phyloP scores from a whole-genome alignment of 1,139 yeast species.

The Candida frijolesensis region DNA sequence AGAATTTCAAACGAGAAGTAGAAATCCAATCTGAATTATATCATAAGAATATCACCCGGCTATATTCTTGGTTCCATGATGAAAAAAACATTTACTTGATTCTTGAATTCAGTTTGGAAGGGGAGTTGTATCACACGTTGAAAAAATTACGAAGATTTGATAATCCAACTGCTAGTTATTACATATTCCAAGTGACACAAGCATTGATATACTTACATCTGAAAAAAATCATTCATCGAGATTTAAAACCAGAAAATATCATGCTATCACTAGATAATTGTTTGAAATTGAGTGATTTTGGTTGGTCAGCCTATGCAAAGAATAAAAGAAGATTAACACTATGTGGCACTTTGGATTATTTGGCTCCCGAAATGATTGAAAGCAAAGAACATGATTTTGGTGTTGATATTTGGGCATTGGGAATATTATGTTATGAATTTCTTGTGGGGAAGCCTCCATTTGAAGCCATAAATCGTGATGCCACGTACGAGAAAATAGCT shows the following conservation, averaged over 20 bases:
- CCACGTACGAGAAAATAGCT: constrained; percentile 79
- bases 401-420: constrained; percentile 94
- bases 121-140: constrained; percentile 80
- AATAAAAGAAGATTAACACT: constrained; percentile 67
- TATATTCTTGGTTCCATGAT: constrained; percentile 88
- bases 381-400: constrained; percentile 74
- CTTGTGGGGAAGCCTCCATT: constrained; percentile 91
- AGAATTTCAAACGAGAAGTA: constrained; percentile 86
- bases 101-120: constrained; percentile 82
- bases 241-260: constrained; percentile 90
- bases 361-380: constrained; percentile 96
- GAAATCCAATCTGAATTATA: constrained; percentile 81
- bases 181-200: constrained; percentile 79
- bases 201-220: constrained; percentile 78
- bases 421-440: constrained; percentile 83
- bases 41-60: constrained; percentile 77
- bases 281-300: constrained; percentile 88
- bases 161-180: constrained; percentile 73
- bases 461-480: constrained; percentile 73
- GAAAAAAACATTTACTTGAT: constrained; percentile 75
- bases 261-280: constrained; percentile 71
- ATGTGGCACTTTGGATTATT: constrained; percentile 93
- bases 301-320: constrained; percentile 74
- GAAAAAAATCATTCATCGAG: constrained; percentile 84
- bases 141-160: constrained; percentile 57